phyloP scores from a whole-genome alignment of 2,329 filamentous ascomycete species.

The Talaromyces pinophilus region DNA sequence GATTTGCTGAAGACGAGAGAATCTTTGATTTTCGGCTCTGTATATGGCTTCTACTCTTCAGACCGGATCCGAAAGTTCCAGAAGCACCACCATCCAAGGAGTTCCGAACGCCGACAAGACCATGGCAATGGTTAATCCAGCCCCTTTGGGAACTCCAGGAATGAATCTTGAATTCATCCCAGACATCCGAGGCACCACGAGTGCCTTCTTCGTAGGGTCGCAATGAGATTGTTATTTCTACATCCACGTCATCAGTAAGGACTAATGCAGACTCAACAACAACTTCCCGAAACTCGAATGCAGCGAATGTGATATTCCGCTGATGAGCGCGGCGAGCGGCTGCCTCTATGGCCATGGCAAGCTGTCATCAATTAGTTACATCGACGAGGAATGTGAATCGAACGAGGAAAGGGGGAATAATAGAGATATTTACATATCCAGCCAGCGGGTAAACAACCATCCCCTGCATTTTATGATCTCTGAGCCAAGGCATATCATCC shows the following conservation, averaged over 20 bases:
- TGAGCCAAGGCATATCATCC: conserved; percentile 38
- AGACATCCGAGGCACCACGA: conserved; percentile 34
- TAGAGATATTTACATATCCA: conserved; percentile 18
- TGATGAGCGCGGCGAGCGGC: conserved; percentile 33
- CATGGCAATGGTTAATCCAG: conserved; percentile 33
- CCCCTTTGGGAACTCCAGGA: conserved; percentile 32
- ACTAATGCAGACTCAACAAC: conserved; percentile 51
- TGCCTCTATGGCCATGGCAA: conserved; percentile 37
- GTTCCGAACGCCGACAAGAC: conserved; percentile 30
- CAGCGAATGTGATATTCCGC: conserved; percentile 40
- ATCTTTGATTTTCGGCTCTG: not conserved
- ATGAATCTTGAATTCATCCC: conserved; percentile 33
- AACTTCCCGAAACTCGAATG: conserved; percentile 53
- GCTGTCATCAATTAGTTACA: conserved; percentile 10
- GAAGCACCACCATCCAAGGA: conserved; percentile 27
- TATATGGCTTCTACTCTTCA: not conserved
- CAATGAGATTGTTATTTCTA: conserved; percentile 55
- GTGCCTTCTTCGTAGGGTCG: conserved; percentile 41
- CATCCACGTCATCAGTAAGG: conserved; percentile 49
- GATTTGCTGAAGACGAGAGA: conserved; percentile 11
- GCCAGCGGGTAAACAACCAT: conserved; percentile 37
- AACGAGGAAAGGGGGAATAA: not conserved
- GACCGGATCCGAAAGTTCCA: not conserved
- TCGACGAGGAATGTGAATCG: not conserved
- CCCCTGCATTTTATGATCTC: conserved; percentile 37